Base-by-base conservation (phyloP, 352 stramenopile species). In the Nannochloropsis limnetica region DNA sequence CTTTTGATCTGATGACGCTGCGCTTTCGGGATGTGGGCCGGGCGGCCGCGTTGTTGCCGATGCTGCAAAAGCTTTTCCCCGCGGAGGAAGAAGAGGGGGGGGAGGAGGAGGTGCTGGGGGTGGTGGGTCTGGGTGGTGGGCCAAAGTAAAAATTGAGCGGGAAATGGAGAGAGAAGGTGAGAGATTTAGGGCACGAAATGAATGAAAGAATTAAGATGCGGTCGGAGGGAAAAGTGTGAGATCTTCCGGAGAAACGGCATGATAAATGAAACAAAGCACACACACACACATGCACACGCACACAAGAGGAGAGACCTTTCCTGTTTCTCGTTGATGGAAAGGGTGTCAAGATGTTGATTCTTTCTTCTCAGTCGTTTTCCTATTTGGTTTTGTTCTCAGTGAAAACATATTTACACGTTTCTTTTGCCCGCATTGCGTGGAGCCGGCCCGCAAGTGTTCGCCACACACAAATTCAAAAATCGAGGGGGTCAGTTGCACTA, bases 1-100 rank as follows among this genome's bases (percentile, higher is more conserved):
- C 84, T 43, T 86, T 86, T 81, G 84, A 86, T 69, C 83, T 82
- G 25, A 86, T 86, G 84, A 81, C 69, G 81, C 82, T 74, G 11
- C 61, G 11, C 20, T 74, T 74, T 28, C n/a, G 25, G 25, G 61
- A 74, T 29, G 61, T 74, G 9, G n/a, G 61, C 61, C 61, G 61
- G 25, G 61, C 61, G 61, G 61, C 61, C n/a, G 6, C 61, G 61
- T 22, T 74, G 20, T 74, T 74, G 25, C 61, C 61, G n/a, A 29
- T 29, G 61, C 61, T 74, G 61, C 61, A 74, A 27, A 74, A 74
- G 61, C 61, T 74, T 14, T 74, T 74, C 20, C 61, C 61, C 1
- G 6, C 25, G 11, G 61, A 74, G 61, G 61, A 74, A 23, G 61
- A 74, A 28, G 61, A 25, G n/a, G 25, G 3, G n/a, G 61, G 3